Percentiles rank a stretch among this genome's conserved stretches.
These are phyloP conservation scores for Crepidotus variabilis DNA, from an alignment of 768 basidiomycete genomes.

Conservation along the genomic window DNA sequence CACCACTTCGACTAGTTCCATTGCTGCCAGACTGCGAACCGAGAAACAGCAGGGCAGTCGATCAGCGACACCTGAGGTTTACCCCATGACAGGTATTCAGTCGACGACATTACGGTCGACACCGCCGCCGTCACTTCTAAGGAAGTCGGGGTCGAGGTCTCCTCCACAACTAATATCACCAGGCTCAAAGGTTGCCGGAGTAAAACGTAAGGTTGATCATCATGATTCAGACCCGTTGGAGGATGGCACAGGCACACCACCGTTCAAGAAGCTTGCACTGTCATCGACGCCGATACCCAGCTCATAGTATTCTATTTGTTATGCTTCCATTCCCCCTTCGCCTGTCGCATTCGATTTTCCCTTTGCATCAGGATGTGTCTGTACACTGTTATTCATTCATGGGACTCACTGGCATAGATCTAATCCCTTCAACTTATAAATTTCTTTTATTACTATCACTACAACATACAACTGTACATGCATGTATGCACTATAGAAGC, in stretches of 20 bases:
- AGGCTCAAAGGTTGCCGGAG: conserved; percentile 49
- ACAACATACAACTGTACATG: not conserved
- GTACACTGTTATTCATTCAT: not conserved
- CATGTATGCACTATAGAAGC: not conserved
- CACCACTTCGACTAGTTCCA: conserved; percentile 52
- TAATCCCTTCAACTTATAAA: not conserved
- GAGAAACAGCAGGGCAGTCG: conserved; percentile 62
- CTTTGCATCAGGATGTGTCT: not conserved
- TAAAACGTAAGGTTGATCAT: conserved; percentile 73
- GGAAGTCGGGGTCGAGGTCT: conserved; percentile 32
- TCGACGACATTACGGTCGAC: conserved; percentile 27
- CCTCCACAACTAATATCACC: conserved; percentile 41
- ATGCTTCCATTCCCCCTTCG: not conserved
- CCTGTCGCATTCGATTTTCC: not conserved
- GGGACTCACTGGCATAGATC: conserved; percentile 8
- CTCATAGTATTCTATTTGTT: conserved; percentile 8
- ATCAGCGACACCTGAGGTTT: conserved; percentile 71
- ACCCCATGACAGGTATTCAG: conserved; percentile 21
- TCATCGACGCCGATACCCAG: conserved; percentile 20
- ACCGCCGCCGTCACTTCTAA: conserved; percentile 32
- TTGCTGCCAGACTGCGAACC: conserved; percentile 66
- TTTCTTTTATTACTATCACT: not conserved
- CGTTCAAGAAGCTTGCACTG: conserved; percentile 64
- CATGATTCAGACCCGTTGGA: conserved; percentile 36
- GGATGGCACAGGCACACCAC: conserved; percentile 53